Evolutionary conservation across 352 stramenopile genomes (phyloP), one percentile per base, ranked within the genome.

Genomic region (Phytopythium mirpurense): DNA sequence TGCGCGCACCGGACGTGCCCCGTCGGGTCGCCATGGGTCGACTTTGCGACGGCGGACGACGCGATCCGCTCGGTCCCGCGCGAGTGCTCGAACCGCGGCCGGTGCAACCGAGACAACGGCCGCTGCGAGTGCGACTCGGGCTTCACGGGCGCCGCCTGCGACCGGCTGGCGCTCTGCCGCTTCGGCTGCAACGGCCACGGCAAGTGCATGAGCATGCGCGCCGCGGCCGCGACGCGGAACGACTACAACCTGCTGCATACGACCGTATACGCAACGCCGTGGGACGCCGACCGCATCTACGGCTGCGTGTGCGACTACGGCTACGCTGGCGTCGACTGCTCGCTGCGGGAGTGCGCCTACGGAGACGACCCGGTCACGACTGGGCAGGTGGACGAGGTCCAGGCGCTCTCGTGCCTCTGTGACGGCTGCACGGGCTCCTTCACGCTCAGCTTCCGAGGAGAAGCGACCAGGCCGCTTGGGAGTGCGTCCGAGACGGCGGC

Each of bases 261-360:
- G 2, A 54, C 68, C n/a, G 63, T 53, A 32, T 88, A 90, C 63
- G 63, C 69, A 14, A 70, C 66, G 15, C 66, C 67, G 0, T 97
- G 89, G 88, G 89, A 97, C 56, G 86, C 88, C 5, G 67, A 91
- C 27, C 77, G 82, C 26, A 89, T 97, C 34, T 73, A 78, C 40
- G 82, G 82, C 51, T 97, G 88, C 51, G 68, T 93, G 24, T 98
- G 92, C 57, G 91, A 98, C 62, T 60, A 74, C 24, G 90, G 90
- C 32, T 98, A 93, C 74, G 69, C 66, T 11, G 92, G 93, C 8
- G 72, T 83, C 7, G 86, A 93, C 62, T 98, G 94, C 68, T 84
- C 78, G 4, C 63, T 83, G 50, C 66, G 77, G 21, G 72, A 83
- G 51, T 98, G 93, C 68, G 74, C 83, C 16, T 84, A 74, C 51